Evolutionary conservation across 495 filamentous ascomycete species (phyloP).

Genomic region (Zalerion maritima): DNA sequence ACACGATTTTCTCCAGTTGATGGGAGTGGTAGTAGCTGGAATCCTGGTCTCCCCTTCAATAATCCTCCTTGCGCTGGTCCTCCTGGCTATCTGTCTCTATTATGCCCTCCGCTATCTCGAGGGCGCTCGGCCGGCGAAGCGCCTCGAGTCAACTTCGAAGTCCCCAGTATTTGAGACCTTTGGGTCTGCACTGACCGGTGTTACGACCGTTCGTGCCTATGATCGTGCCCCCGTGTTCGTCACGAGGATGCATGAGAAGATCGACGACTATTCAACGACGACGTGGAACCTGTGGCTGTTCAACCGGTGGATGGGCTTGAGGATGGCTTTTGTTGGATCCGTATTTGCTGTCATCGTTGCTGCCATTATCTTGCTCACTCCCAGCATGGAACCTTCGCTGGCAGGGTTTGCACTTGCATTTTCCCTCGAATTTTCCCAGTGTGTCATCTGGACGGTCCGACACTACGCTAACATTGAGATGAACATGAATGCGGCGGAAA

Average conservation of each 20-base stretch:
- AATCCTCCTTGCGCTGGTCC: constrained; percentile 37
- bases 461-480: constrained; percentile 54
- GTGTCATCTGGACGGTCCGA: constrained; percentile 45
- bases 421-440: constrained; percentile 34
- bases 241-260: constrained; percentile 45
- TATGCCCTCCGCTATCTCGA: constrained; percentile 46
- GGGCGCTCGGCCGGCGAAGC: constrained; percentile 61
- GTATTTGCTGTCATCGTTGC: constrained; percentile 54
- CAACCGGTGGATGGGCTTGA: constrained; percentile 59
- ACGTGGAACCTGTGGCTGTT: constrained; percentile 58
- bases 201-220: constrained; percentile 65
- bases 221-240: constrained; percentile 48
- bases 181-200: constrained; percentile 51
- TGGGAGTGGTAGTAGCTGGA: constrained; percentile 46
- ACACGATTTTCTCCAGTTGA: constrained; percentile 33
- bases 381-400: constrained; percentile 53
- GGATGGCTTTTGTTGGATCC: constrained; percentile 55
- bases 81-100: constrained; percentile 40
- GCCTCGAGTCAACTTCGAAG: constrained; percentile 58
- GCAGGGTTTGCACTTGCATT: constrained; percentile 66
- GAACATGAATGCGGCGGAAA: constrained; percentile 73
- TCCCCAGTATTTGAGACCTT: constrained; percentile 70
- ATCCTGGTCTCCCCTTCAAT: constrained; percentile 49
- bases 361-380: constrained; percentile 44
- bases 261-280: constrained; percentile 48